Evolutionary conservation across 139 green algal species (phyloP).

Genomic region (Coccomyxa sp.): DNA sequence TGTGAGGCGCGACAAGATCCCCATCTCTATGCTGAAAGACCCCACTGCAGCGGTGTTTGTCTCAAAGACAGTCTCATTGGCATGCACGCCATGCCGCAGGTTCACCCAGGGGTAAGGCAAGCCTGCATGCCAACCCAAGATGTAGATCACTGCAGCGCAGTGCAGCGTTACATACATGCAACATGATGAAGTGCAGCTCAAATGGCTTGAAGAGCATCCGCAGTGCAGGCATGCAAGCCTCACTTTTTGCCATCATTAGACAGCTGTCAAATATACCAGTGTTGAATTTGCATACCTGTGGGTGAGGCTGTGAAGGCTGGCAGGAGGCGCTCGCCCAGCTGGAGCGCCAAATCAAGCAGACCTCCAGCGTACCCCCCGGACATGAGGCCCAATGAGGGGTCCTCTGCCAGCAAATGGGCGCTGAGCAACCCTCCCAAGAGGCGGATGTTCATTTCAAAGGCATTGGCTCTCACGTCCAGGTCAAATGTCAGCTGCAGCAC

Average conservation of each 20-base stretch:
- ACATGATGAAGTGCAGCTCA: no score
- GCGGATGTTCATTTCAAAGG: slow-evolving; percentile 70
- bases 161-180: no score
- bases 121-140: slow-evolving; percentile 10
- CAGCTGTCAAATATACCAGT: neutral
- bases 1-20: slow-evolving; percentile 18
- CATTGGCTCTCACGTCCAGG: slow-evolving; percentile 43
- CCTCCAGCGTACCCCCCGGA: slow-evolving; percentile 40
- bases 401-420: slow-evolving; percentile 33
- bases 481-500: slow-evolving; percentile 51
- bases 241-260: no score
- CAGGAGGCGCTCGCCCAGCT: slow-evolving; percentile 68
- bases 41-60: slow-evolving; percentile 17
- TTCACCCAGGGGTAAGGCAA: slow-evolving; percentile 23
- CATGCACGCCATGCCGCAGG: slow-evolving; percentile 4
- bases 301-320: slow-evolving; percentile 56
- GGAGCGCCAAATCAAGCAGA: slow-evolving; percentile 52
- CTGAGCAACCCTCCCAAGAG: slow-evolving; percentile 54
- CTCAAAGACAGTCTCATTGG: neutral
- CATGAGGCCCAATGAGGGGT: neutral
- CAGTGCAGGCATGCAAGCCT: no score
- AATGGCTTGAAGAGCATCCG: no score
- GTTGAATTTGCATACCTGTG: neutral
- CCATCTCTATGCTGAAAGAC: slow-evolving; percentile 15
- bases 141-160: no score